Conservation (phyloP, 1,284 basidiomycete species). For the Cryptococcus jaspeensis region DNA sequence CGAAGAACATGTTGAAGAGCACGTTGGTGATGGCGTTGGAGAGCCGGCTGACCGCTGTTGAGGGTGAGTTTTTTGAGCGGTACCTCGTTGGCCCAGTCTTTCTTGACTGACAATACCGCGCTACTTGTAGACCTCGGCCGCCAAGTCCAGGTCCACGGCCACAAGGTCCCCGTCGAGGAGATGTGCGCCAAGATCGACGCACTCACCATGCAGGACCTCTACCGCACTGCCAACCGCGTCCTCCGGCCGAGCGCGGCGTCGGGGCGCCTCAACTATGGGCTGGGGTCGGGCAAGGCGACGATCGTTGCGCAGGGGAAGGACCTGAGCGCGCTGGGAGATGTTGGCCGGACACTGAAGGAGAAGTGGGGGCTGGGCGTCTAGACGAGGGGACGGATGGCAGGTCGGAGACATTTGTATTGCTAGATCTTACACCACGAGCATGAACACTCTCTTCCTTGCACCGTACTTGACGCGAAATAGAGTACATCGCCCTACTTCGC, state of each 20-base stretch:
- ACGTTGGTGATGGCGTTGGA: constrained; percentile 95
- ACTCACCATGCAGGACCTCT: constrained; percentile 60
- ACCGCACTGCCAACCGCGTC: constrained; percentile 46
- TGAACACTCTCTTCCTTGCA: no score
- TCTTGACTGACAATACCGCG: not conserved
- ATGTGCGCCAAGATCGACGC: constrained; percentile 89
- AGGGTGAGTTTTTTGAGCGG: constrained; percentile 59
- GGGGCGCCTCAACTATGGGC: constrained; percentile 41
- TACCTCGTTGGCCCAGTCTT: not conserved
- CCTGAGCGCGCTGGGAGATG: constrained; percentile 45
- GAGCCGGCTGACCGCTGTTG: constrained; percentile 83
- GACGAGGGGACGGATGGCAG: not conserved
- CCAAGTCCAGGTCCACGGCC: constrained; percentile 85
- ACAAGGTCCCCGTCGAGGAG: constrained; percentile 81
- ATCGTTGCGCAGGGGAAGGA: constrained; percentile 52
- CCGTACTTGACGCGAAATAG: no score
- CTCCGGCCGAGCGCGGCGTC: constrained; percentile 34
- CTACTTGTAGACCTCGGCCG: constrained; percentile 53
- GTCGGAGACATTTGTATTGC: no score
- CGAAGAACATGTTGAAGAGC: constrained; percentile 94
- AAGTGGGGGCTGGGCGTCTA: constrained; percentile 45
- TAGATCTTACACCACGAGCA: no score
- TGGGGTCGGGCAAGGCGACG: constrained; percentile 51
- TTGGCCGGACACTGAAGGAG: constrained; percentile 38
- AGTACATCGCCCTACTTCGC: no score